Percentiles rank a stretch among this genome's conserved stretches.
phyloP scores from a whole-genome alignment of 1,139 yeast species.

The Lodderomyces elongisporus region DNA sequence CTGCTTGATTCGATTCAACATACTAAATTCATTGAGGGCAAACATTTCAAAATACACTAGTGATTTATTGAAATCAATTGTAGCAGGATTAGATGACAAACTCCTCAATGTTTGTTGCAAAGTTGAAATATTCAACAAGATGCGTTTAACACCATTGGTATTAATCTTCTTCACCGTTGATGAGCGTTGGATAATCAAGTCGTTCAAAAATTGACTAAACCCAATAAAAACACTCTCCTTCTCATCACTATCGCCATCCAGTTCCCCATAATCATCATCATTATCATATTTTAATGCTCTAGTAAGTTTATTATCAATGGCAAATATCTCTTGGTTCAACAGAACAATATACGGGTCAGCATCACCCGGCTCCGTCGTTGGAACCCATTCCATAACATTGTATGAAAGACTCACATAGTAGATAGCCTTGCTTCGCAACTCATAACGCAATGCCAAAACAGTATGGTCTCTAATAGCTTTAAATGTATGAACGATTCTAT shows the following conservation, averaged over 20 bases:
- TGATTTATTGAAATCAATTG: conserved; percentile 56
- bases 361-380: conserved; percentile 52
- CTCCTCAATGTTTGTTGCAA: conserved; percentile 73
- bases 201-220: conserved; percentile 52
- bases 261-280: too few species aligned
- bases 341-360: conserved; percentile 58
- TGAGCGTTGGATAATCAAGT: conserved; percentile 57
- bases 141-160: conserved; percentile 60
- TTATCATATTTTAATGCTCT: too few species aligned
- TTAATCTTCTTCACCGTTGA: conserved; percentile 52
- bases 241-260: conserved; percentile 22
- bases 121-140: conserved; percentile 64
- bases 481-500: conserved; percentile 41
- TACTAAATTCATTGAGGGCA: conserved; percentile 36
- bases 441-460: conserved; percentile 58
- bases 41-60: conserved; percentile 56
- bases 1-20: conserved; percentile 21
- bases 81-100: conserved; percentile 50
- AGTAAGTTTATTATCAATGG: conserved; percentile 40
- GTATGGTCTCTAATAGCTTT: conserved; percentile 44
- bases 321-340: conserved; percentile 55
- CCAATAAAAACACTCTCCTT: conserved; percentile 44
- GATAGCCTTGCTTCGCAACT: conserved; percentile 57
- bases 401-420: conserved; percentile 52
- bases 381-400: conserved; percentile 39